Evolutionary conservation across 257 asterid genomes (phyloP), one percentile per base, ranked within the genome.

Genomic region (Pogostemon cablin): DNA sequence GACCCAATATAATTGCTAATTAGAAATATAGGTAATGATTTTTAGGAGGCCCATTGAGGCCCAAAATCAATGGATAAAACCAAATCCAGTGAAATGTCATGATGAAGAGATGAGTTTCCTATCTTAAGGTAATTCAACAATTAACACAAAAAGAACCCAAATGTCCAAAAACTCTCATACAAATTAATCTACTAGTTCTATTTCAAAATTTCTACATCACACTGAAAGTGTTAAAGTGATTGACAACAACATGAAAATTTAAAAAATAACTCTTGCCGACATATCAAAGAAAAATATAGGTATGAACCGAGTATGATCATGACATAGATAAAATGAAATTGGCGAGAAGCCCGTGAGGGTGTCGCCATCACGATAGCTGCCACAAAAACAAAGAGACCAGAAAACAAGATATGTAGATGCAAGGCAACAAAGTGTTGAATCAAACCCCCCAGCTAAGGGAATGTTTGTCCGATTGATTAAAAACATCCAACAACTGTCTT

Each of bases 381-480:
- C 71, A 59, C 25, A 40, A 62, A 38, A 67, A 56, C 48, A 50
- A 68, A 60, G 54, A 39, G 71, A 61, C 12, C 11, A 11, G 9
- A 61, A 55, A 20, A 39, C 55, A 69, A 69, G 17, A 35, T 8
- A 15, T 11, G 63, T 25, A 40, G 52, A 69, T 56, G 66, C 68
- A 79, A 78, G 71, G 82, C 77, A 83, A 78, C 81, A 76, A 64
- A 78, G 52, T 69, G 82, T 70, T 79, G 77, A 67, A 82, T 85
- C 76, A 68, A 84, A 62, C 78, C 87, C 83, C 81, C 84, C 81
- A 81, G 84, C 87, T 83, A 86, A 81, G 83, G 79, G 75, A 74
- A 79, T 75, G 87, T 78, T 82, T 84, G 93, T 81, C 90, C 73
- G 81, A 69, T 69, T 75, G 58, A 69, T 75, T 49, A 54, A 9